Base-by-base conservation (phyloP, 1,139 yeast genomes). In the Diutina mesorugosa region DNA sequence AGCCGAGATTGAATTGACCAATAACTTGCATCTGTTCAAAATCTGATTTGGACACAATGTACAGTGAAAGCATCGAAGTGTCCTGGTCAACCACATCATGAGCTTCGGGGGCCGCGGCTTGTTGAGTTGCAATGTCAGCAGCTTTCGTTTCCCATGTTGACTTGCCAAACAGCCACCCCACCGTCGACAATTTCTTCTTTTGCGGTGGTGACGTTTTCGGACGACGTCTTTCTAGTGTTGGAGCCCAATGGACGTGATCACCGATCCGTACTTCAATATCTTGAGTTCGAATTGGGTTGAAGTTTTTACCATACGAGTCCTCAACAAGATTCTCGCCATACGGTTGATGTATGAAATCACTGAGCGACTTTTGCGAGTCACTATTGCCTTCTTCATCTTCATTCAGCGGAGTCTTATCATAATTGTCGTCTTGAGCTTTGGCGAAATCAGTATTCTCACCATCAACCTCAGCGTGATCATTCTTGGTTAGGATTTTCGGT, bases 1-100 rank as follows among this genome's bases (percentile, higher is more conserved):
- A 93, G 0, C 99, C 99, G 32, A 87, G 70, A 65, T 93, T 93
- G 71, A 93, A 93, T 68, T 91, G 99, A 0, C 99, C 99, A 9
- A 91, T 80, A 18, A 95, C 69, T 54, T 77, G 69, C 98, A 93
- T 91, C 7, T 75, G 66, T 4, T 69, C 64, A 64, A 93, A 89
- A 63, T 88, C 95, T 0, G 71, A 61, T 63, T 87, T 87, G 7
- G 53, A 30, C 9, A 50, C 53, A 30, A 50, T 50, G 29, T 50
- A 50, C 45, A n/a, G 41, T n/a, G 45, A 9, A 6, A 50, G 28
- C 28, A 30, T 28, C 14, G 26, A n/a, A 3, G 53, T 29, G 32
- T 50, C 45, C 16, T 50, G 53, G 6, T 50, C 5, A n/a, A 7
- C 21, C 3, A 50, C 53, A 50, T 50, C 45, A 50, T 50, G 21